phyloP scores from a whole-genome alignment of 2,329 filamentous ascomycete species.

The Didymella sp. region DNA sequence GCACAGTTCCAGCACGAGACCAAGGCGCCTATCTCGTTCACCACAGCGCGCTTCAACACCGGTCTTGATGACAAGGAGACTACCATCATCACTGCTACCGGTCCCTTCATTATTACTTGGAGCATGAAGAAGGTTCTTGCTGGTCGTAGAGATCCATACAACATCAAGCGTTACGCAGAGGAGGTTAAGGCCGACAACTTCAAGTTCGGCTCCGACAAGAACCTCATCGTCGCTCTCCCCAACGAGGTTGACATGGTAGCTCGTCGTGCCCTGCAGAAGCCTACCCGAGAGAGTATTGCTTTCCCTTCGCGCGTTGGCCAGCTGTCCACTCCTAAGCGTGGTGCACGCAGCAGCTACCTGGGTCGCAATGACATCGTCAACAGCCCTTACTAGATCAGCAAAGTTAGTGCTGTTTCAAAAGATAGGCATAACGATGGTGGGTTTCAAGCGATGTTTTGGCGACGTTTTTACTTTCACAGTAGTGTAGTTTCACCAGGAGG shows the following conservation, averaged over 20 bases:
- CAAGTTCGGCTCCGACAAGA: slow-evolving; percentile 96
- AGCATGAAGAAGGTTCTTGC: slow-evolving; percentile 86
- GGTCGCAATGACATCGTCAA: slow-evolving; percentile 86
- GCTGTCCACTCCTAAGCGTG: slow-evolving; percentile 38
- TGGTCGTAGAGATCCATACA: slow-evolving; percentile 86
- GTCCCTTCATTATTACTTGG: slow-evolving; percentile 97
- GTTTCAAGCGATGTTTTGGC: slow-evolving; percentile 1
- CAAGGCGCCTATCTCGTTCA: slow-evolving; percentile 83
- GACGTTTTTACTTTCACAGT: neutral
- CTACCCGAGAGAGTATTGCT: slow-evolving; percentile 92
- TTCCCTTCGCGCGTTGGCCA: slow-evolving; percentile 58
- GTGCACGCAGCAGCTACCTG: slow-evolving; percentile 70
- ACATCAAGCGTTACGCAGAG: slow-evolving; percentile 94
- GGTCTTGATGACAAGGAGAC: slow-evolving; percentile 82
- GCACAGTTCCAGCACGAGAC: slow-evolving; percentile 98
- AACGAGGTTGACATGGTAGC: slow-evolving; percentile 99
- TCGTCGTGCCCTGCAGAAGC: slow-evolving; percentile 81
- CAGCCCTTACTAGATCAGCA: slow-evolving; percentile 61
- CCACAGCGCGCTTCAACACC: slow-evolving; percentile 91
- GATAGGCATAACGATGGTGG: neutral
- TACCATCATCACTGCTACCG: slow-evolving; percentile 94
- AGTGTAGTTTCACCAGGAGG: slow-evolving; percentile 1
- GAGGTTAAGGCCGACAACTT: slow-evolving; percentile 99
- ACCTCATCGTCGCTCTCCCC: slow-evolving; percentile 93
- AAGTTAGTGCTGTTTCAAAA: too few relatives aligned